Conservation (phyloP, 371 early-diverging fungal species). For the Mucor plumbeus region DNA sequence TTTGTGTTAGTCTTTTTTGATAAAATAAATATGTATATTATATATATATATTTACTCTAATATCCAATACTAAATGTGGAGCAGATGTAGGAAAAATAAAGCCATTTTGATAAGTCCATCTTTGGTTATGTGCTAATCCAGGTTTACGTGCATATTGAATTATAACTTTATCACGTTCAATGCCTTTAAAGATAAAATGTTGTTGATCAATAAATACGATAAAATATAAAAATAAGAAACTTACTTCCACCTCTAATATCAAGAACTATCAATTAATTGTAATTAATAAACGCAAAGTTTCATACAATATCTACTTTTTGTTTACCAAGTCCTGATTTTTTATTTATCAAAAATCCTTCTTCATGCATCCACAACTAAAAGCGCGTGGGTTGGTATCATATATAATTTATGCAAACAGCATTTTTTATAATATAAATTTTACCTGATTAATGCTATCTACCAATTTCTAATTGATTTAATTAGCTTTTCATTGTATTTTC, state of each 20-base stretch:
- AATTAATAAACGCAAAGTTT: background rate
- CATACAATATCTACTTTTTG: background rate
- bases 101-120: conserved; percentile 55
- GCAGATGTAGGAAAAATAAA: conserved; percentile 46
- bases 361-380: conserved; percentile 57
- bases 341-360: conserved; percentile 57
- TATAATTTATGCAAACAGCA: background rate
- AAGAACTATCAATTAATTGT: conserved; percentile 28
- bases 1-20: background rate
- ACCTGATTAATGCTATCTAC: conserved; percentile 57
- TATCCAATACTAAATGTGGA: conserved; percentile 50
- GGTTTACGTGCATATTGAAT: conserved; percentile 58
- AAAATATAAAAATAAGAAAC: background rate
- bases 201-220: background rate
- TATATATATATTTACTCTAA: conserved; percentile 27
- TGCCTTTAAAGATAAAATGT: conserved; percentile 22
- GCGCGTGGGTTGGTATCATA: background rate
- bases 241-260: conserved; percentile 51
- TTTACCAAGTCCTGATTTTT: conserved; percentile 56
- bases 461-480: conserved; percentile 39
- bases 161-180: conserved; percentile 46
- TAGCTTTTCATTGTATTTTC: background rate
- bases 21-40: background rate
- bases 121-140: conserved; percentile 54
- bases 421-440: background rate